Percentiles rank a stretch among this genome's conserved stretches.
Evolutionary conservation across 2,329 filamentous ascomycete species (phyloP).

Genomic region (Lojkania enalia): DNA sequence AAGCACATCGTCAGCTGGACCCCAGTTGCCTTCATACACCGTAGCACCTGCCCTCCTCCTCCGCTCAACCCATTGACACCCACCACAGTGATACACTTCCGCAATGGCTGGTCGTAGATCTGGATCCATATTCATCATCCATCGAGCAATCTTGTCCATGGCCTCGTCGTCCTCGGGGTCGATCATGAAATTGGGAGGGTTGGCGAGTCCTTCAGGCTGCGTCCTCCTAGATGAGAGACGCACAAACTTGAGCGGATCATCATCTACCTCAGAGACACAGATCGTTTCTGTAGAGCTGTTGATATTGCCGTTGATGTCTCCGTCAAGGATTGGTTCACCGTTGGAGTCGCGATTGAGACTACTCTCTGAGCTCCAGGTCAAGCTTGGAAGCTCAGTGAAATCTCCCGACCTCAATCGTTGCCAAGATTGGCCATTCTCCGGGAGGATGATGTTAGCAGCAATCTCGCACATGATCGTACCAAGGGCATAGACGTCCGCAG

Average conservation of each 20-base stretch:
- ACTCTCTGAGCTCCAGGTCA: slow-evolving; percentile 77
- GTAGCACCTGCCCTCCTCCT: slow-evolving; percentile 87
- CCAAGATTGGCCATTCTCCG: slow-evolving; percentile 91
- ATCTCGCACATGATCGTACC: slow-evolving; percentile 95
- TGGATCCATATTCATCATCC: slow-evolving; percentile 83
- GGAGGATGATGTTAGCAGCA: slow-evolving; percentile 89
- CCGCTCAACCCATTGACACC: slow-evolving; percentile 76
- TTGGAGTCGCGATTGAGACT: slow-evolving; percentile 74
- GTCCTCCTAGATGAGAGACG: slow-evolving; percentile 27
- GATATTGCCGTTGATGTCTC: slow-evolving; percentile 21
- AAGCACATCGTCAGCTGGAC: slow-evolving; percentile 70
- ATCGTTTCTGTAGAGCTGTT: slow-evolving; percentile 28
- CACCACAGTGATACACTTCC: slow-evolving; percentile 72
- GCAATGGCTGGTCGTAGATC: slow-evolving; percentile 71
- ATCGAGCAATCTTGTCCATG: slow-evolving; percentile 79
- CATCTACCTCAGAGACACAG: slow-evolving; percentile 39
- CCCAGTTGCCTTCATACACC: slow-evolving; percentile 95
- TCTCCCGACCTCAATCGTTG: slow-evolving; percentile 86
- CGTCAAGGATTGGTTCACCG: slow-evolving; percentile 31
- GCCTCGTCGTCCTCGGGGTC: slow-evolving; percentile 72
- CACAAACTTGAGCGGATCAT: slow-evolving; percentile 46
- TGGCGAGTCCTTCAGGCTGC: slow-evolving; percentile 58
- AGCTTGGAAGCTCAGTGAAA: slow-evolving; percentile 81
- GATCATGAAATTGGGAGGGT: slow-evolving; percentile 88
- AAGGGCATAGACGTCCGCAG: slow-evolving; percentile 90